These are phyloP conservation scores for Schoenoplectus tabernaemontani DNA, from an alignment of 202 grass and related monocot genomes.

Conservation along the genomic window DNA sequence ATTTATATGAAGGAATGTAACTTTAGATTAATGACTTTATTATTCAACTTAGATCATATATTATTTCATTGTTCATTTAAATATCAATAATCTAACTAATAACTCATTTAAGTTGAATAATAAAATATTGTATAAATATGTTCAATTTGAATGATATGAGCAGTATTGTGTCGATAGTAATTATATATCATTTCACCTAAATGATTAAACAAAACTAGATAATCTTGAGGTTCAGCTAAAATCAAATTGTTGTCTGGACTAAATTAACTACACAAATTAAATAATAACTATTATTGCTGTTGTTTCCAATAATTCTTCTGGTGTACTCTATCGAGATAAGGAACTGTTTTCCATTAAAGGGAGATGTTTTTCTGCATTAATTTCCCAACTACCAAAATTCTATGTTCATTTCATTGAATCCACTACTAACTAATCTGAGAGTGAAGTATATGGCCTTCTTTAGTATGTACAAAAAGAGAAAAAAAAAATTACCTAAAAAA, in stretches of 20 bases:
- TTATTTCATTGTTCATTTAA: no score
- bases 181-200: no score
- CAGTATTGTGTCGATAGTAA: no score
- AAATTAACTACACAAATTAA: neutral
- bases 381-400: neutral
- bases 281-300: neutral
- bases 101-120: no score
- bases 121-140: no score
- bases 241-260: neutral
- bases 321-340: neutral
- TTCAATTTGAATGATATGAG: no score
- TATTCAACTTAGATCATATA: no score
- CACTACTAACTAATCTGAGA: conserved; percentile 2
- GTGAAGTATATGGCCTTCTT: conserved; percentile 10
- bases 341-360: neutral
- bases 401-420: conserved; percentile 3
- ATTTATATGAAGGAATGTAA: no score
- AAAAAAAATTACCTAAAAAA: neutral
- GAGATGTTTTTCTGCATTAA: neutral
- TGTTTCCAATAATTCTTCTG: neutral
- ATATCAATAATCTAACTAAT: no score
- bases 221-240: neutral
- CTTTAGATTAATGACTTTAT: no score
- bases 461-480: neutral
- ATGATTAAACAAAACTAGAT: neutral